Conservation (phyloP, 306 rosid species). For the Cicer judaicum region DNA sequence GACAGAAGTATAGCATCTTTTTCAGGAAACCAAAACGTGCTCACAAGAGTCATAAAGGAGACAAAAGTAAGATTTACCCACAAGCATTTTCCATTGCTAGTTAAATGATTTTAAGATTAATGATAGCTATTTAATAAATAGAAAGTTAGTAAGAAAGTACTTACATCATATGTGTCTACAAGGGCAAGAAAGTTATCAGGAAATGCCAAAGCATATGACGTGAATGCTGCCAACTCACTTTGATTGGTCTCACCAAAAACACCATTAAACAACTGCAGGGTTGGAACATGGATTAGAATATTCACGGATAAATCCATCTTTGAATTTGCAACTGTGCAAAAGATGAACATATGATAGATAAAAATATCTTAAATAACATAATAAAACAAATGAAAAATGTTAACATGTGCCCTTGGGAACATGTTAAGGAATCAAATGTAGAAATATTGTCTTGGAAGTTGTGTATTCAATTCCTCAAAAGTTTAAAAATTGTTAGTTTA, state of each 20-base stretch:
- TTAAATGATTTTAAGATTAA: slow-evolving; percentile 18
- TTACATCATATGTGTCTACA: slow-evolving; percentile 97
- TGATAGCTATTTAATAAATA: slow-evolving; percentile 25
- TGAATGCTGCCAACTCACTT: slow-evolving; percentile 95
- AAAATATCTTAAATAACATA: no score
- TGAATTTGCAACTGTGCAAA: slow-evolving; percentile 12
- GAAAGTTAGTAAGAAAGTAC: slow-evolving; percentile 42
- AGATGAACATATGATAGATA: slow-evolving; percentile 14
- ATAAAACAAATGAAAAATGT: no score
- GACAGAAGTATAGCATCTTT: slow-evolving; percentile 20
- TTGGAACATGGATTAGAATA: slow-evolving; percentile 32
- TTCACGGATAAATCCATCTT: slow-evolving; percentile 36
- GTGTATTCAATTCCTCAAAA: no score
- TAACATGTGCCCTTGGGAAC: no score
- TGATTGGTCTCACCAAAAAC: slow-evolving; percentile 92
- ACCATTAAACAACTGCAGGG: slow-evolving; percentile 77
- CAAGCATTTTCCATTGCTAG: slow-evolving; percentile 17
- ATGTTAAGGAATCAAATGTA: no score
- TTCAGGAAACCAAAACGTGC: slow-evolving; percentile 34
- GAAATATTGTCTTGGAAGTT: no score
- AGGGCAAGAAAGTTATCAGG: slow-evolving; percentile 90
- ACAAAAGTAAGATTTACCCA: slow-evolving; percentile 38
- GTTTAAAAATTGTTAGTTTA: no score
- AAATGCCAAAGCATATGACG: slow-evolving; percentile 94
- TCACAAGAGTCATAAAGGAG: slow-evolving; percentile 23